Percentiles rank a stretch among this genome's conserved stretches.
phyloP scores from a whole-genome alignment of 352 stramenopile genomes.

The Halophytophthora batemanensis region DNA sequence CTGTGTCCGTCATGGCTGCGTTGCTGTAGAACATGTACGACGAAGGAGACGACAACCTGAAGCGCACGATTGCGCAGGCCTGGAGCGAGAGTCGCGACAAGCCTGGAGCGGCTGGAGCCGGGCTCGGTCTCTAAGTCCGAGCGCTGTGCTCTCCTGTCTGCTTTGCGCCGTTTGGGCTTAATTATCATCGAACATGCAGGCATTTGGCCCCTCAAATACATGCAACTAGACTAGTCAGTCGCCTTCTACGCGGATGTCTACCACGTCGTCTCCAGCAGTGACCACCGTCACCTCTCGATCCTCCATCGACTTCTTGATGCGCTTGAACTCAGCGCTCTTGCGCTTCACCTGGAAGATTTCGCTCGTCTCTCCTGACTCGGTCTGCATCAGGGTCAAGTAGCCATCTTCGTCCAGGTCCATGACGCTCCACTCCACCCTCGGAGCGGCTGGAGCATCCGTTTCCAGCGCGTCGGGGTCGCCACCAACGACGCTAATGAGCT shows the following conservation, averaged over 20 bases:
- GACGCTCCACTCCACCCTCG: conserved; percentile 53
- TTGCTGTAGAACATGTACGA: conserved; percentile 81
- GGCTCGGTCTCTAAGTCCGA: conserved; percentile 8
- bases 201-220: too few relatives aligned
- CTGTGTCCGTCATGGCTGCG: neutral
- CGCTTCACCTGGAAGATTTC: conserved; percentile 68
- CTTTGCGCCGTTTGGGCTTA: conserved; percentile 5
- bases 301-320: conserved; percentile 68
- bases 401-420: conserved; percentile 73
- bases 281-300: conserved; percentile 48
- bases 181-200: conserved; percentile 30
- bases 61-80: conserved; percentile 88
- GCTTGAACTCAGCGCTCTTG: conserved; percentile 65
- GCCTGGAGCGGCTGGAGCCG: conserved; percentile 20
- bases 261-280: conserved; percentile 49
- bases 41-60: conserved; percentile 87
- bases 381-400: conserved; percentile 68
- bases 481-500: conserved; percentile 59
- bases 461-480: conserved; percentile 37
- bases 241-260: conserved; percentile 37
- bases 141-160: conserved; percentile 2
- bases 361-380: conserved; percentile 59
- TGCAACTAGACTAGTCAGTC: conserved; percentile 22
- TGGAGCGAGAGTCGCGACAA: conserved; percentile 84
- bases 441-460: conserved; percentile 6